phyloP scores from a whole-genome alignment of 352 stramenopile genomes.

The Phytophthora macrochlamydospora region DNA sequence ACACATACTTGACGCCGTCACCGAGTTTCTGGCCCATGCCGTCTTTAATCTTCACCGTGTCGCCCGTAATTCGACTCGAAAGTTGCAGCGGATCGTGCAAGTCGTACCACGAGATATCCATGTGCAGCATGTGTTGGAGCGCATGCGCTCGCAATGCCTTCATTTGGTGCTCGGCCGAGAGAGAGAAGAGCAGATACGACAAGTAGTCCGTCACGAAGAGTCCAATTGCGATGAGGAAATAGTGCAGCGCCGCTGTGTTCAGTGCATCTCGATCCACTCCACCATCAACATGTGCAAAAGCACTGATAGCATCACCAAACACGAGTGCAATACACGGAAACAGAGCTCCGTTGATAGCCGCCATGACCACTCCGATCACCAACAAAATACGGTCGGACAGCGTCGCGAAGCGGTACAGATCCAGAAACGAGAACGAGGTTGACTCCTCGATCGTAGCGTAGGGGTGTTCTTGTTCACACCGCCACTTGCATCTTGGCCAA shows the following conservation, averaged over 20 bases:
- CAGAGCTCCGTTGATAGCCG: conserved; percentile 34
- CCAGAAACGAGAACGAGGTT: conserved; percentile 1
- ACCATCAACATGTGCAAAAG: conserved; percentile 7
- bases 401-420: conserved; percentile 14
- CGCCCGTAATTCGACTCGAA: conserved; percentile 18
- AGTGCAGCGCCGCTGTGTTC: conserved; percentile 14
- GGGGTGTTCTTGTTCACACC: background rate
- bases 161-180: conserved; percentile 25
- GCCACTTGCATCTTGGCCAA: conserved; percentile 11
- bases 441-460: background rate
- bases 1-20: conserved; percentile 14
- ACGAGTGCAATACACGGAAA: conserved; percentile 26
- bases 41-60: conserved; percentile 27
- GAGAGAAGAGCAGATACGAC: conserved; percentile 10
- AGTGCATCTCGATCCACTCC: conserved; percentile 22
- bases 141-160: conserved; percentile 13
- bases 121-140: conserved; percentile 24
- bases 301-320: conserved; percentile 43
- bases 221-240: conserved; percentile 18
- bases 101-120: conserved; percentile 30
- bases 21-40: conserved; percentile 22
- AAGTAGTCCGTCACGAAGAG: conserved; percentile 12
- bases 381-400: conserved; percentile 45
- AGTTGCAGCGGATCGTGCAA: conserved; percentile 16
- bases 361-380: conserved; percentile 12